Conservation (phyloP, 1,139 yeast genomes). For the Taphrina wiesneri region DNA sequence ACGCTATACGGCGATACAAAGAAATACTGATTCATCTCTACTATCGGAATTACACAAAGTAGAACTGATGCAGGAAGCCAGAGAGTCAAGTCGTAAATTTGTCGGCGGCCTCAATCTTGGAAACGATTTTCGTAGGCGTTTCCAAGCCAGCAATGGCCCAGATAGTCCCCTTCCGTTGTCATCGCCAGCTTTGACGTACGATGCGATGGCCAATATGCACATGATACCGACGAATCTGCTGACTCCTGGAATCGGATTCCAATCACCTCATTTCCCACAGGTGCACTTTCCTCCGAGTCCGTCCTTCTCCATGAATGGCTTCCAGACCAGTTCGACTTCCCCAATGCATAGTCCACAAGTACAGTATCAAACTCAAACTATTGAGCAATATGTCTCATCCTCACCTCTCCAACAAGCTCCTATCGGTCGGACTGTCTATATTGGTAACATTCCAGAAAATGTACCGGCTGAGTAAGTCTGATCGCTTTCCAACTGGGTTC, state of each 20-base stretch:
- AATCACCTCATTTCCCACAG: slow-evolving; percentile 27
- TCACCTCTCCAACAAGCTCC: slow-evolving; percentile 19
- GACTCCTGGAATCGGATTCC: slow-evolving; percentile 32
- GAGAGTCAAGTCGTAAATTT: slow-evolving; percentile 31
- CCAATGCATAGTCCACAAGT: slow-evolving; percentile 21
- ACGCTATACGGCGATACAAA: background rate
- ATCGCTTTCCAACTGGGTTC: slow-evolving; percentile 60
- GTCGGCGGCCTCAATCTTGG: slow-evolving; percentile 32
- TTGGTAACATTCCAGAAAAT: slow-evolving; percentile 85
- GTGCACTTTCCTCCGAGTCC: slow-evolving; percentile 30
- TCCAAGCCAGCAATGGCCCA: slow-evolving; percentile 25
- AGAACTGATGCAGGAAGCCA: slow-evolving; percentile 26
- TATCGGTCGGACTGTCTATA: slow-evolving; percentile 70
- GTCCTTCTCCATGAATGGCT: background rate
- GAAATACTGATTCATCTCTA: background rate
- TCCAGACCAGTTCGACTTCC: background rate
- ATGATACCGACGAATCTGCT: slow-evolving; percentile 31
- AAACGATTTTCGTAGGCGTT: slow-evolving; percentile 27
- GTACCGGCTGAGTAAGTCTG: slow-evolving; percentile 24
- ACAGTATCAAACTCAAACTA: slow-evolving; percentile 3
- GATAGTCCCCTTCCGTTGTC: slow-evolving; percentile 20
- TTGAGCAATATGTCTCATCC: background rate
- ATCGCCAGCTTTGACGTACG: slow-evolving; percentile 28
- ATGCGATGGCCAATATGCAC: slow-evolving; percentile 32
- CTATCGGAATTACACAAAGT: background rate